Conservation (phyloP, 2,329 filamentous ascomycete species). For the Cladosporium sp. region DNA sequence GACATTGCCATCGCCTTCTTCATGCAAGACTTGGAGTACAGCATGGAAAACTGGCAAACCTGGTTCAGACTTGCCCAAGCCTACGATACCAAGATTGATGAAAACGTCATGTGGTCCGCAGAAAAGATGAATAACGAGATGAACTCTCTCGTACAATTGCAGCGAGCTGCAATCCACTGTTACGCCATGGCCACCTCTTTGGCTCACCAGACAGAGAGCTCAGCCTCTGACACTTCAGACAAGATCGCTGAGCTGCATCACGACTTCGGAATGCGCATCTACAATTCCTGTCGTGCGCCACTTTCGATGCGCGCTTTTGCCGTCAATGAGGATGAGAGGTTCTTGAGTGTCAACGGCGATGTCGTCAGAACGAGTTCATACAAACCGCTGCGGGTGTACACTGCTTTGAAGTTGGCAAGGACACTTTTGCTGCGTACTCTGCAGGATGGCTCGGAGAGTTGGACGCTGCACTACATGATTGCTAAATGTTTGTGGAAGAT, state of each 20-base stretch:
- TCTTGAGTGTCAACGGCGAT: constrained; percentile 48
- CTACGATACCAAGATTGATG: constrained; percentile 82
- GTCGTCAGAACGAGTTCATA: constrained; percentile 56
- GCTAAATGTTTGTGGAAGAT: constrained; percentile 72
- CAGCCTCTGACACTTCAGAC: constrained; percentile 47
- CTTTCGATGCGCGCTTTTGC: constrained; percentile 64
- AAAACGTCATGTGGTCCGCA: constrained; percentile 80
- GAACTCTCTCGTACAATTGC: constrained; percentile 66
- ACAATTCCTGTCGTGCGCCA: constrained; percentile 63
- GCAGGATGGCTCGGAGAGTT: constrained; percentile 54
- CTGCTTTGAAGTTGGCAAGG: constrained; percentile 61
- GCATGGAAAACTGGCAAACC: constrained; percentile 76
- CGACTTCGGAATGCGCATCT: constrained; percentile 64
- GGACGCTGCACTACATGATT: constrained; percentile 65
- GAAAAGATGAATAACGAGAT: constrained; percentile 87
- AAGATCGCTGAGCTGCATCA: constrained; percentile 62
- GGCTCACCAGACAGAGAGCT: constrained; percentile 53
- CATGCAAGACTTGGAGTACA: constrained; percentile 76
- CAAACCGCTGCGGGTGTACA: constrained; percentile 53
- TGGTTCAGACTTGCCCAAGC: constrained; percentile 87
- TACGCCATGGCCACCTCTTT: constrained; percentile 63
- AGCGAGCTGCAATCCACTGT: constrained; percentile 78
- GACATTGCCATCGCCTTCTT: constrained; percentile 77
- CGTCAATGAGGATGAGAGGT: constrained; percentile 57
- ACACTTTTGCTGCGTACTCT: constrained; percentile 57